Base-by-base conservation (phyloP, 805 yeast species). In the Candida jianshihensis region DNA sequence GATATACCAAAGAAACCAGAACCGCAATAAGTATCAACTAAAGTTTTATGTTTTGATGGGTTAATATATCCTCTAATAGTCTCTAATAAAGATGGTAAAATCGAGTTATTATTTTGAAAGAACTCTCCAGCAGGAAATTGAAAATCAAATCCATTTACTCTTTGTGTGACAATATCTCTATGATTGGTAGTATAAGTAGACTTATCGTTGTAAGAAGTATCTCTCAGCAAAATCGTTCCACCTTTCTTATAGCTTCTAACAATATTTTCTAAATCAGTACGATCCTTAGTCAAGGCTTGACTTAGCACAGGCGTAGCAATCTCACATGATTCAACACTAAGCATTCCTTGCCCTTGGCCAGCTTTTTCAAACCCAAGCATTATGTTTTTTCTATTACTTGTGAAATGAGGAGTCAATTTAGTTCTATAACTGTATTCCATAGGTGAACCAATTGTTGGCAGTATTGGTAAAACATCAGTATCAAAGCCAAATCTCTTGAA, bases 11-110 rank as follows among this genome's bases (percentile, higher is more conserved):
- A 89, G 34, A 90, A 68, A 0, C 98, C 98, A 5, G 95, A 83
- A 2, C 97, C 97, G 66, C 97, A 89, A 61, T 89, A 89, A 0
- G 97, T 94, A 58, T 89, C 97, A n/a, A 89, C 94, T 30, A 89
- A 62, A 54, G 75, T 84, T 53, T 73, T 75, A 14, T 59, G 54
- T 1, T 62, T 60, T n/a, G 47, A 40, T 3, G 67, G 59, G 22
- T 72, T 56, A 27, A 87, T 63, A 49, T 83, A 81, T 9, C 74
- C 66, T 37, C 75, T 71, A 16, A 92, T 97, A 51, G 85, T 85
- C 26, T 67, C 63, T 11, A 95, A 76, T n/a, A 90, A 85, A 1
- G 67, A 57, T 1, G 97, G 96, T 39, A 90, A 64, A 16, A 90
- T 90, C n/a, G 92, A 77, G 58, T 85, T 87, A 60, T 90, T 90